Percentiles rank a stretch among this genome's conserved stretches.
These are phyloP conservation scores for Podospora pseudocomata DNA, from an alignment of 495 filamentous ascomycete species.

Conservation along the genomic window DNA sequence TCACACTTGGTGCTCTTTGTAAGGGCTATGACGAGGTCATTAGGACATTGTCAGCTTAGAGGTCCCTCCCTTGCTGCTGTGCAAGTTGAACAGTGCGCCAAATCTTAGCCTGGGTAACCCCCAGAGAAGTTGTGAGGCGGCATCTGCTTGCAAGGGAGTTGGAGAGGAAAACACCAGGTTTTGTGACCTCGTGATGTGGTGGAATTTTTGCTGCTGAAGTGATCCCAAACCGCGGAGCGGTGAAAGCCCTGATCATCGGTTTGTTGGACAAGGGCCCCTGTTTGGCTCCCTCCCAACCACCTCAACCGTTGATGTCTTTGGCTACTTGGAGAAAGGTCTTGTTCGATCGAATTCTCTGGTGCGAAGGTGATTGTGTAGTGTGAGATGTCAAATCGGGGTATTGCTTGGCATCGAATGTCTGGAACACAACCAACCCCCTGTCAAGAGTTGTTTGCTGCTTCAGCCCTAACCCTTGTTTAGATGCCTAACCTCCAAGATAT, in stretches of 20 bases:
- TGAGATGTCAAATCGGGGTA: no score
- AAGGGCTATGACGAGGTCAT: background rate
- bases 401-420: no score
- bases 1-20: background rate
- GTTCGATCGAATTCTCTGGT: background rate
- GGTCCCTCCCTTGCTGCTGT: background rate
- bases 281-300: background rate
- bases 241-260: background rate
- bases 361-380: no score
- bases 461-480: no score
- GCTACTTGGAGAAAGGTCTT: background rate
- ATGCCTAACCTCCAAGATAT: no score
- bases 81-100: background rate
- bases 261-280: background rate
- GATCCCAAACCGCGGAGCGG: background rate
- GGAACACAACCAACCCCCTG: no score
- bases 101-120: background rate
- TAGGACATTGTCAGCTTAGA: background rate
- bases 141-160: background rate
- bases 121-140: background rate
- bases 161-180: background rate
- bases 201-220: background rate
- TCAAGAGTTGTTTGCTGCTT: no score
- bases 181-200: slow-evolving; percentile 7
- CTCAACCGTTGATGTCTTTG: background rate